phyloP scores from a whole-genome alignment of 78 protist species.

The Speleostelium caveatum region DNA sequence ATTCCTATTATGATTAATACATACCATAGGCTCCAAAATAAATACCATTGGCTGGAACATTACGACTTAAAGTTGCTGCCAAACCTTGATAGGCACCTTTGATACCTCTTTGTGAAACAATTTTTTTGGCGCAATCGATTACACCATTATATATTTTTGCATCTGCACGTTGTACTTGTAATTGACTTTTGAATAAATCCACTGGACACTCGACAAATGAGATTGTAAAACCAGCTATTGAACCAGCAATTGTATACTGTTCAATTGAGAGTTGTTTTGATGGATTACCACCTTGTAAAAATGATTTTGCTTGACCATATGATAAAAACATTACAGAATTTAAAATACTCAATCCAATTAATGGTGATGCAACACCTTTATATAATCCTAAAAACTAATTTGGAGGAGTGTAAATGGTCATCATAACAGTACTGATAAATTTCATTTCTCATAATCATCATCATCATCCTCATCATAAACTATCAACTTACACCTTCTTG shows the following conservation, averaged over 20 bases:
- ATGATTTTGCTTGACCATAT: slow-evolving; percentile 71
- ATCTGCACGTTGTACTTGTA: slow-evolving; percentile 67
- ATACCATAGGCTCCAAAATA: slow-evolving; percentile 80
- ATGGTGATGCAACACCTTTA: slow-evolving; percentile 85
- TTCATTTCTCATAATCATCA: no score
- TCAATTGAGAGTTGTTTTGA: not conserved
- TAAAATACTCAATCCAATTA: slow-evolving; percentile 72
- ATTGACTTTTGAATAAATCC: slow-evolving; percentile 78
- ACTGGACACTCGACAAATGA: slow-evolving; percentile 75
- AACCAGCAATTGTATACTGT: slow-evolving; percentile 67
- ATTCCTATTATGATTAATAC: not conserved
- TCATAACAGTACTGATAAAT: no score
- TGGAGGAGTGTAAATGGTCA: no score
- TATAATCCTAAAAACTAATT: slow-evolving; percentile 73
- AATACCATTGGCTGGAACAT: slow-evolving; percentile 78
- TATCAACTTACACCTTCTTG: slow-evolving; percentile 74
- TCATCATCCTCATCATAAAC: not conserved
- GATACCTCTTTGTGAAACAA: slow-evolving; percentile 57
- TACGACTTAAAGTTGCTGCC: slow-evolving; percentile 57
- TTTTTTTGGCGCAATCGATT: slow-evolving; percentile 48
- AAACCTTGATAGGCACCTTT: slow-evolving; percentile 71
- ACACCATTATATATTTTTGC: slow-evolving; percentile 44
- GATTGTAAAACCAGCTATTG: slow-evolving; percentile 70
- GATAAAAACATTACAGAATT: slow-evolving; percentile 77
- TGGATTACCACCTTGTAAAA: slow-evolving; percentile 25